Base-by-base conservation (phyloP, 2,329 filamentous ascomycete species). In the Cladosporium sp. region DNA sequence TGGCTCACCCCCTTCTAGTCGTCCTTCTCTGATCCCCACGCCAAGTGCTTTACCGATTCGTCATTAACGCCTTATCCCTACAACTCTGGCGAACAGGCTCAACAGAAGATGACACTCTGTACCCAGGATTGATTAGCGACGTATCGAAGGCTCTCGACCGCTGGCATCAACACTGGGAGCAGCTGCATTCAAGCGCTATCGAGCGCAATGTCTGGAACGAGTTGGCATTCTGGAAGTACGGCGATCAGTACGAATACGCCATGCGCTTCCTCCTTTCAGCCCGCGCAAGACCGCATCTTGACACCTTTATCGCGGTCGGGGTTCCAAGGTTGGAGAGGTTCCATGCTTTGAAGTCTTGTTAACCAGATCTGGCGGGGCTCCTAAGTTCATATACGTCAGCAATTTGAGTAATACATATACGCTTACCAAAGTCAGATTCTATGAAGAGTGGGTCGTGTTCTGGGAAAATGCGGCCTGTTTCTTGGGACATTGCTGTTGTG, bases 231-330 rank as follows among this genome's bases (percentile, higher is more conserved):
- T 63, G 49, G 45, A 56, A 55, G 15, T 51, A 63, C 42, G 61
- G 59, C 11, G 60, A 63, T 25, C 61, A 63, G 55, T 61, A 58
- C 45, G 61, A 63, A 30, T 38, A 36, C 22, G 60, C 60, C 36
- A 59, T 52, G 34, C 58, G 61, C 14, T 36, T 63, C 19, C 51
- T 60, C 51, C 43, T 47, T n/a, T 47, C 43, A 15, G 43, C 25
- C 25, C 15, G 43, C n/a, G 14, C 43, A 17, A 22, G 43, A 17
- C 43, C 25, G 7, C 22, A 47, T 30, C 25, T 47, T 6, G 15
- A 9, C n/a, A 47, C 5, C 43, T 28, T 47, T 17, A 15, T 47
- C 12, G 43, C 25, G 7, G 17, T 47, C 15, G 43, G 43, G 11
- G 22, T n/a, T 17, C 43, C 43, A 12, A 47, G 43, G 25, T 22